Evolutionary conservation across 257 asterid species (phyloP), one percentile per base, ranked within the genome.

Genomic region (Nyctanthes arbortristis): DNA sequence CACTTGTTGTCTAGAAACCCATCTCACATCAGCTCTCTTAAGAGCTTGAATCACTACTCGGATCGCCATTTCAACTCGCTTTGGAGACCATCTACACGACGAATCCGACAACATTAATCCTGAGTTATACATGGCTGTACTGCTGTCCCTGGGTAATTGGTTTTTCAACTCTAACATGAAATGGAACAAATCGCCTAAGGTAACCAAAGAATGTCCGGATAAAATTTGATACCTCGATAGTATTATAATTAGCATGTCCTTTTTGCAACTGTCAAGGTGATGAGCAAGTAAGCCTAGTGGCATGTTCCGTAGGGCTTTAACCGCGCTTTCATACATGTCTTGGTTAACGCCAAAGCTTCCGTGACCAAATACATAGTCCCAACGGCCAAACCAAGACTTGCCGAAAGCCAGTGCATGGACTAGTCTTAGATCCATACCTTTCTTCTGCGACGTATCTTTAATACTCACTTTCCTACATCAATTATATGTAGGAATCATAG

Each of bases 11-110:
- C 97, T 80, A 8, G 99, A 91, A 35, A 91, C 84, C 99, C 99
- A 94, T 43, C 87, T 83, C 5, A 63, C 82, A 66, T 94, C 89
- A 3, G 96, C 89, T 28, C 83, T 77, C 71, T 94, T 91, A 4
- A 91, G 79, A 55, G 97, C 90, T 65, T 94, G 97, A 14, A 94
- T 87, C n/a, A 94, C 91, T 56, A 88, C 99, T 63, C 83, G 87
- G 20, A 92, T 89, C 16, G 99, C 97, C 95, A 89, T 91, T 39
- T 91, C 97, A 2, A 94, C 93, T 1, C 99, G 91, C 72, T 89
- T 91, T 2, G 96, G 90, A 0, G 99, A 94, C 99, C 99, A 94
- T 49, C 99, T 77, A 74, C 99, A 94, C 1, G 97, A 85, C 6
- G 88, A 70, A 52, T 92, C 97, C 9, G 87, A 87, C 79, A 94